phyloP scores from a whole-genome alignment of 495 filamentous ascomycete species.

The Penicillium canariense region DNA sequence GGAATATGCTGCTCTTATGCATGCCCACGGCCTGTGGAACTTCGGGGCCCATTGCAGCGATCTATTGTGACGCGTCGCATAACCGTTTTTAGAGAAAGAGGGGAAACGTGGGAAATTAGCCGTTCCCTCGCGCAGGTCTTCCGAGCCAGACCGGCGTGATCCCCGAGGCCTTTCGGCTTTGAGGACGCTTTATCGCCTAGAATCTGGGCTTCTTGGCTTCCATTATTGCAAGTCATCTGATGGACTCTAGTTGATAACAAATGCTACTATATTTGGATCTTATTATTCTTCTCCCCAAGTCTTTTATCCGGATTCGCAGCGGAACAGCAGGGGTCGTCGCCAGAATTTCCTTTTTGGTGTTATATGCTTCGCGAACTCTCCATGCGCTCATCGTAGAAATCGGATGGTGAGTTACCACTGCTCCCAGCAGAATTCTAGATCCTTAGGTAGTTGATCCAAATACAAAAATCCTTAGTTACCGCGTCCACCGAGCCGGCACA shows the following conservation, averaged over 20 bases:
- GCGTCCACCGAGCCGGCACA: not conserved
- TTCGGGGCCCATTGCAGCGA: constrained; percentile 20
- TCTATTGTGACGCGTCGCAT: constrained; percentile 18
- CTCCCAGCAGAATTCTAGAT: not conserved
- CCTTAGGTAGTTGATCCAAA: no score
- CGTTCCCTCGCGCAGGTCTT: constrained; percentile 8
- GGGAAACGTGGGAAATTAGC: constrained; percentile 15
- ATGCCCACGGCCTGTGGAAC: constrained; percentile 15
- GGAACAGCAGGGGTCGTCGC: constrained; percentile 2
- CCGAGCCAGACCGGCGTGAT: constrained; percentile 16
- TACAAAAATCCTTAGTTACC: no score
- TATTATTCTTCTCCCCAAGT: not conserved
- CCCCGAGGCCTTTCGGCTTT: constrained; percentile 4
- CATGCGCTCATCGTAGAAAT: no score
- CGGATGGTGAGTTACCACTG: no score
- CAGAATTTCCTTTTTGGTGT: constrained; percentile 4
- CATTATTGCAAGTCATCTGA: not conserved
- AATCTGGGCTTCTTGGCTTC: not conserved
- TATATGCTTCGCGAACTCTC: not conserved
- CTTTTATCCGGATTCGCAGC: constrained; percentile 5
- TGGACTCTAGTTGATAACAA: not conserved
- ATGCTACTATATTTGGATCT: not conserved
- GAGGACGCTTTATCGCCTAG: no score
- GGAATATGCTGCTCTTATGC: constrained; percentile 9
- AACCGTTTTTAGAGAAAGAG: constrained; percentile 16